Evolutionary conservation across 2,329 filamentous ascomycete genomes (phyloP).

Genomic region (Fusarium foetens): DNA sequence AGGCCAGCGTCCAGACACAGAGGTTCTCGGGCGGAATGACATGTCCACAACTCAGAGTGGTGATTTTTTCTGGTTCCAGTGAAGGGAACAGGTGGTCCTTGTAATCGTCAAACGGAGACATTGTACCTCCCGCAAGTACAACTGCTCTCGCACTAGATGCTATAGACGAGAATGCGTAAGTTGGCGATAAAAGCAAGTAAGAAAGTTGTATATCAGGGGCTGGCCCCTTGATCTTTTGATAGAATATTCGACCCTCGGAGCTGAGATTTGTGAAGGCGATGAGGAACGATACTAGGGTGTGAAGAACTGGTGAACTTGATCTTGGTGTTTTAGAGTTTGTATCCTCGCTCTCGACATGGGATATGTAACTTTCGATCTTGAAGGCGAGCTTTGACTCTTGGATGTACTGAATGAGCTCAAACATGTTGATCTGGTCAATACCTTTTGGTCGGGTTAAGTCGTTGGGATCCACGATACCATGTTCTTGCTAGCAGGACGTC

Average conservation of each 20-base stretch:
- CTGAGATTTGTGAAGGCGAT: conserved; percentile 87
- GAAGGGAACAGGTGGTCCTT: conserved; percentile 85
- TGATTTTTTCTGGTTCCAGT: conserved; percentile 69
- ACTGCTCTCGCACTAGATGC: conserved; percentile 86
- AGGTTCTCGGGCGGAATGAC: conserved; percentile 88
- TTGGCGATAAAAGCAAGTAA: conserved; percentile 91
- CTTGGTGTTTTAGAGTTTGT: conserved; percentile 40
- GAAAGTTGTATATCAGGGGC: conserved; percentile 70
- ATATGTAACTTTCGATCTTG: conserved; percentile 91
- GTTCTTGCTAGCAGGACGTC: conserved; percentile 50
- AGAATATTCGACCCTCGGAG: conserved; percentile 73
- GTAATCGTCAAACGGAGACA: conserved; percentile 97
- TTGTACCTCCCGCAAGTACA: conserved; percentile 92
- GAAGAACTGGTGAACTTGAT: conserved; percentile 61
- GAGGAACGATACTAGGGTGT: conserved; percentile 71
- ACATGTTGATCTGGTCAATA: conserved; percentile 94
- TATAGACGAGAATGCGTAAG: conserved; percentile 89
- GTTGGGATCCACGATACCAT: conserved; percentile 76
- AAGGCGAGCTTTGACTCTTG: conserved; percentile 92
- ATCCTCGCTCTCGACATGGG: conserved; percentile 65
- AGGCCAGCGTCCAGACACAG: conserved; percentile 76
- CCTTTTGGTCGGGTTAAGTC: conserved; percentile 83
- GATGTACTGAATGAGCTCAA: conserved; percentile 86
- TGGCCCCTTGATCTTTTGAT: conserved; percentile 57
- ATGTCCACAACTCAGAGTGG: conserved; percentile 90